Percentiles rank a stretch among this genome's conserved stretches.
Evolutionary conservation across 2,329 filamentous ascomycete genomes (phyloP).

Genomic region (Cercospora janseana): DNA sequence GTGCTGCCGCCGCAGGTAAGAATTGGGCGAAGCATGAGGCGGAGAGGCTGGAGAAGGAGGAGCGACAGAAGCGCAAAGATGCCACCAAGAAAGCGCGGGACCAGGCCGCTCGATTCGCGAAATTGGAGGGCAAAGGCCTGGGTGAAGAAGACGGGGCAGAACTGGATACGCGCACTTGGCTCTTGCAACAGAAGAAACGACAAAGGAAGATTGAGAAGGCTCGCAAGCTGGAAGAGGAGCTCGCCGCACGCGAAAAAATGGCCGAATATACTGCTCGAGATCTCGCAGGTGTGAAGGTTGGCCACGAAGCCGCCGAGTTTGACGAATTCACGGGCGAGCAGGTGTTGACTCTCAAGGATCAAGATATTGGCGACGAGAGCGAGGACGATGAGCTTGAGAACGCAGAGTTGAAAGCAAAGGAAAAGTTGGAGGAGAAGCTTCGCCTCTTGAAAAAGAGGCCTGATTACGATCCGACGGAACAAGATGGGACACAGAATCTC

Average conservation of each 20-base stretch:
- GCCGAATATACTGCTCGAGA: conserved; percentile 83
- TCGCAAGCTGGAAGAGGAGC: conserved; percentile 68
- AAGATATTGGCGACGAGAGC: conserved; percentile 74
- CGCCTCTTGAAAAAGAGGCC: conserved; percentile 87
- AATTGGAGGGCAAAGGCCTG: conserved; percentile 78
- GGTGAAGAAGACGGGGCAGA: conserved; percentile 69
- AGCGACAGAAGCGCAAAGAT: conserved; percentile 75
- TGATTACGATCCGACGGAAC: conserved; percentile 79
- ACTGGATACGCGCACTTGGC: conserved; percentile 79
- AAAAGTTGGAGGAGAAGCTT: conserved; percentile 71
- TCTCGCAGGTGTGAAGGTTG: conserved; percentile 85
- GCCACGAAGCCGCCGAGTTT: conserved; percentile 79
- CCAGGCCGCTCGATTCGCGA: conserved; percentile 69
- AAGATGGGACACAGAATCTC: conserved; percentile 65
- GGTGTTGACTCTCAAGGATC: conserved; percentile 90
- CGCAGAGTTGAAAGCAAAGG: conserved; percentile 66
- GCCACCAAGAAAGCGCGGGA: conserved; percentile 87
- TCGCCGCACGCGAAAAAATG: conserved; percentile 67
- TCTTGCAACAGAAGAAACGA: conserved; percentile 85
- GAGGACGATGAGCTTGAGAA: conserved; percentile 90
- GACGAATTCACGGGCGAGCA: conserved; percentile 74
- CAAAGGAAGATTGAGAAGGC: conserved; percentile 83
- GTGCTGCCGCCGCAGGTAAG: conserved; percentile 68
- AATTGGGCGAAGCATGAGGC: conserved; percentile 71
- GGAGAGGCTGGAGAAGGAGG: conserved; percentile 69